Evolutionary conservation across 2,329 filamentous ascomycete genomes (phyloP).

Genomic region (Gyromitra esculenta): DNA sequence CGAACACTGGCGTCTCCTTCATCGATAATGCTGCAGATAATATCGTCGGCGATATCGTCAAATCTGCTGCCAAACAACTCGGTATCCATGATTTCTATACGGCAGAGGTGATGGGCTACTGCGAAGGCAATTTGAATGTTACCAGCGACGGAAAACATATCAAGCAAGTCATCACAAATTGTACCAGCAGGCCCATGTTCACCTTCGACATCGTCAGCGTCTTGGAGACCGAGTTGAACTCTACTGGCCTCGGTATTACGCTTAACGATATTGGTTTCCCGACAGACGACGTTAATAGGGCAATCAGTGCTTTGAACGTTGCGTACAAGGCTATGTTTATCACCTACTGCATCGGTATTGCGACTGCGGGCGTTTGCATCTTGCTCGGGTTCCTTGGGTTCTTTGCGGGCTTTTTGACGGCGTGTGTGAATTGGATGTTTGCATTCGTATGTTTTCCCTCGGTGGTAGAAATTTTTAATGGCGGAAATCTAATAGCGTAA

Average conservation of each 20-base stretch:
- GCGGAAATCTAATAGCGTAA: neutral
- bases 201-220: slow-evolving; percentile 52
- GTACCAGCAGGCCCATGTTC: slow-evolving; percentile 47
- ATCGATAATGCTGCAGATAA: slow-evolving; percentile 22
- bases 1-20: slow-evolving; percentile 23
- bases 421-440: slow-evolving; percentile 39
- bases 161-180: slow-evolving; percentile 29
- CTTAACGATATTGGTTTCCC: slow-evolving; percentile 51
- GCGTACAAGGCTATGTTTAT: slow-evolving; percentile 54
- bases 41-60: slow-evolving; percentile 7
- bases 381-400: slow-evolving; percentile 44
- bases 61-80: slow-evolving; percentile 41
- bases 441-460: slow-evolving; percentile 32
- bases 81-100: slow-evolving; percentile 53
- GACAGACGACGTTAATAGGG: slow-evolving; percentile 38
- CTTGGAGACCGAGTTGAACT: slow-evolving; percentile 39
- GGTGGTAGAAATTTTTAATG: neutral
- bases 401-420: slow-evolving; percentile 20
- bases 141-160: neutral
- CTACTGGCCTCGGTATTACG: slow-evolving; percentile 32
- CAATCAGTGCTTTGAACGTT: slow-evolving; percentile 37
- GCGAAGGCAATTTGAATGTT: slow-evolving; percentile 36
- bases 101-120: slow-evolving; percentile 53
- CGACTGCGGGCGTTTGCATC: slow-evolving; percentile 39
- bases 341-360: slow-evolving; percentile 46